These are phyloP conservation scores for Tetrapisispora arboricola DNA, from an alignment of 805 yeast genomes.

Conservation along the genomic window DNA sequence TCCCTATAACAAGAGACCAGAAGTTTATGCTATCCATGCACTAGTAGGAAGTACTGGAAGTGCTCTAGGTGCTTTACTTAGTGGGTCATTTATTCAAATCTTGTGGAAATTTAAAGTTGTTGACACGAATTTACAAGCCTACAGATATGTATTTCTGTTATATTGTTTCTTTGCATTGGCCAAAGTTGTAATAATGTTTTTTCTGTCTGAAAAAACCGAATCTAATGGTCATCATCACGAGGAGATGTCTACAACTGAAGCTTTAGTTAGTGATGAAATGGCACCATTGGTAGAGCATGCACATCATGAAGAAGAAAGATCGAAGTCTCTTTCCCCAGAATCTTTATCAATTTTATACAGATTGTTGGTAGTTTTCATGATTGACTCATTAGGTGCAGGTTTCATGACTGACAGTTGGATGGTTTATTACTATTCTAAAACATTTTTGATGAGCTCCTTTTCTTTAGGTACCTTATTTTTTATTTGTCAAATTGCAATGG, in stretches of 20 bases:
- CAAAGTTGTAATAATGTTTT: slow-evolving; percentile 42
- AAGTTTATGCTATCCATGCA: slow-evolving; percentile 65
- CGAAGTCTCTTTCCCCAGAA: slow-evolving; percentile 27
- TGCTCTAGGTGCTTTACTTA: slow-evolving; percentile 57
- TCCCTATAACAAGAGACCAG: slow-evolving; percentile 52
- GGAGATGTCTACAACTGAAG: slow-evolving; percentile 9
- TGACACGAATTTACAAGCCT: slow-evolving; percentile 33
- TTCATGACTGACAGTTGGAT: slow-evolving; percentile 86
- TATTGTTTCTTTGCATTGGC: slow-evolving; percentile 46
- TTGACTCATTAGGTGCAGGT: slow-evolving; percentile 83
- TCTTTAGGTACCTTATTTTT: slow-evolving; percentile 61
- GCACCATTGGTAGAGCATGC: slow-evolving; percentile 18
- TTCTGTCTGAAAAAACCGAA: slow-evolving; percentile 47
- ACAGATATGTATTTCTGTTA: slow-evolving; percentile 44
- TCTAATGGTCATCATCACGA: slow-evolving; percentile 20
- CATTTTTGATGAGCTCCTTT: slow-evolving; percentile 45
- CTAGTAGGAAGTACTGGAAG: slow-evolving; percentile 60
- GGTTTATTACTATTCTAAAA: slow-evolving; percentile 62
- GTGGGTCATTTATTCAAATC: slow-evolving; percentile 50
- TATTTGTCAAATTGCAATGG: slow-evolving; percentile 48
- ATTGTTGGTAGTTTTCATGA: slow-evolving; percentile 54
- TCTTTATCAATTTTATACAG: slow-evolving; percentile 37
- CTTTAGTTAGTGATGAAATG: slow-evolving; percentile 18
- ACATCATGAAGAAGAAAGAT: slow-evolving; percentile 3
- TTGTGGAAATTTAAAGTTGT: slow-evolving; percentile 30